These are phyloP conservation scores for Peronosclerospora sorghi DNA, from an alignment of 352 stramenopile species.

Conservation along the genomic window DNA sequence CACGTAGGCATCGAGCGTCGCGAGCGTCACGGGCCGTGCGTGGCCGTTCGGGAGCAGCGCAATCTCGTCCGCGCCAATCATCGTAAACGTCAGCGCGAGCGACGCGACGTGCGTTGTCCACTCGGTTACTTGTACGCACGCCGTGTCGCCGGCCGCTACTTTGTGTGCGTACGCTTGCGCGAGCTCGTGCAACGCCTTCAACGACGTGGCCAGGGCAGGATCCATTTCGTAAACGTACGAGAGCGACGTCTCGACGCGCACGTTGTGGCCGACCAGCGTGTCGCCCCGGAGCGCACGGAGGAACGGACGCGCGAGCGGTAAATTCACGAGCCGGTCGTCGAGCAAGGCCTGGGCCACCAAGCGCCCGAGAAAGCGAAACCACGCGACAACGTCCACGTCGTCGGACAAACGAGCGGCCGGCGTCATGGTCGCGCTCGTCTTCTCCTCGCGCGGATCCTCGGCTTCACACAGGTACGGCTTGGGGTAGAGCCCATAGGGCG, in stretches of 20 bases:
- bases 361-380: conserved; percentile 62
- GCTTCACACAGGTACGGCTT: conserved; percentile 19
- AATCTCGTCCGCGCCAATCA: conserved; percentile 55
- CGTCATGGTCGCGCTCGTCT: too few species aligned
- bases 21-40: conserved; percentile 32
- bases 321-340: conserved; percentile 73
- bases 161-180: conserved; percentile 7
- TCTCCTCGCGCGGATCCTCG: too few species aligned
- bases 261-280: conserved; percentile 27
- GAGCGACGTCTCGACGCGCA: conserved; percentile 40
- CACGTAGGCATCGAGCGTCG: conserved; percentile 48
- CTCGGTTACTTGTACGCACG: conserved; percentile 10
- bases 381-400: conserved; percentile 26
- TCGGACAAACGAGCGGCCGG: conserved; percentile 10
- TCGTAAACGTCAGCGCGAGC: conserved; percentile 67
- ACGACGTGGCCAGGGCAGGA: conserved; percentile 48
- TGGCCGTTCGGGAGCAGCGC: conserved; percentile 35
- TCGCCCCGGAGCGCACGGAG: conserved; percentile 48
- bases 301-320: conserved; percentile 71
- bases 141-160: background rate
- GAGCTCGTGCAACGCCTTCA: conserved; percentile 43
- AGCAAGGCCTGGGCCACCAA: conserved; percentile 69
- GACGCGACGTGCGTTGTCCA: conserved; percentile 34
- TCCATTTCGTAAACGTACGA: conserved; percentile 57
- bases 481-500: conserved; percentile 45